Conservation (phyloP, 176 grass and related monocot species). For the Hordeum marinum region DNA sequence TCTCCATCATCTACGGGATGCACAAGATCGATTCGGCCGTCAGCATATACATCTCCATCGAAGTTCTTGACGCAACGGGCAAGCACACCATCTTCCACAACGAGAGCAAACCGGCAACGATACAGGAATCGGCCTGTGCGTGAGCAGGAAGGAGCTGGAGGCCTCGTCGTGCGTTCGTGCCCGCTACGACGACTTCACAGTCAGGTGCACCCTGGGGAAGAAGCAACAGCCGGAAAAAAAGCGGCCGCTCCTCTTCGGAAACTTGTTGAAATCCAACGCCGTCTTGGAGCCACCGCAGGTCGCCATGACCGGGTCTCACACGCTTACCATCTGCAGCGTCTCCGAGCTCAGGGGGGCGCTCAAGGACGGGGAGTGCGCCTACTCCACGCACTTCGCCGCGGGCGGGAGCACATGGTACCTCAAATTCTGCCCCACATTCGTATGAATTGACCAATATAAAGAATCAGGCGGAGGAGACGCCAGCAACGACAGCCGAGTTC, state of each 20-base stretch:
- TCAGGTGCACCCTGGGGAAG: neutral
- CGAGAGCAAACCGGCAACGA: neutral
- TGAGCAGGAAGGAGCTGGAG: neutral
- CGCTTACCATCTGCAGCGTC: neutral
- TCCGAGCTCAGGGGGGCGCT: neutral
- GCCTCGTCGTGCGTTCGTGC: neutral
- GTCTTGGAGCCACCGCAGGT: neutral
- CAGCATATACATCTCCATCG: neutral
- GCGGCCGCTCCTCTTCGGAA: neutral
- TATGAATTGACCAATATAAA: no score
- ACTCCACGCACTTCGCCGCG: neutral
- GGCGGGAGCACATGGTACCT: neutral
- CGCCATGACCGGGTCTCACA: neutral
- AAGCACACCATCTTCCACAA: neutral
- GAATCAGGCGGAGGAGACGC: neutral
- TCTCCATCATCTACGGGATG: neutral
- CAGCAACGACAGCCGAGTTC: neutral
- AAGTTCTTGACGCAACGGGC: neutral
- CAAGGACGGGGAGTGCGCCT: neutral
- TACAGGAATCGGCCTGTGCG: neutral
- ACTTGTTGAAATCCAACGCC: neutral
- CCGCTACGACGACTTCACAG: accelerated
- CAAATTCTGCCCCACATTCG: neutral
- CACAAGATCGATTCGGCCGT: neutral
- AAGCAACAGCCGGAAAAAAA: neutral